Evolutionary conservation across 2,329 filamentous ascomycete species (phyloP).

Genomic region (Cryphonectria nitschkei): DNA sequence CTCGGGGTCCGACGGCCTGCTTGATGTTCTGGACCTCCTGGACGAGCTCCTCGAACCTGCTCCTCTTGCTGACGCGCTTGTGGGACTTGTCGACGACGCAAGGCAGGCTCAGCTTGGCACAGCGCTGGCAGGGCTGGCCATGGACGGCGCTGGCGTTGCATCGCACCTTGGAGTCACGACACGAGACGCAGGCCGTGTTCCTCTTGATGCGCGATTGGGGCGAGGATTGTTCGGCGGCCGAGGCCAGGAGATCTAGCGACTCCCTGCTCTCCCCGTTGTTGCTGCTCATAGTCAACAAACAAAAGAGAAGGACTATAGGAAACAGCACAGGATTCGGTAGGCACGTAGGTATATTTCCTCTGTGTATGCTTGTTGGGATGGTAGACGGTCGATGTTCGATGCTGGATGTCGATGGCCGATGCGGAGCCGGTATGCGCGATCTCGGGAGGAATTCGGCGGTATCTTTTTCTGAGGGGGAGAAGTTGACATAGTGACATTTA

Average conservation of each 20-base stretch:
- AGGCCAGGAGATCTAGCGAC: slow-evolving; percentile 29
- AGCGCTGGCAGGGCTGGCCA: slow-evolving; percentile 49
- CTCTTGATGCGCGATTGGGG: slow-evolving; percentile 28
- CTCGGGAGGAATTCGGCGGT: slow-evolving; percentile 15
- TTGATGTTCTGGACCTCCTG: slow-evolving; percentile 60
- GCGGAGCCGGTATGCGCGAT: slow-evolving; percentile 13
- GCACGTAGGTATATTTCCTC: background rate
- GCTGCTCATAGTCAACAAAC: slow-evolving; percentile 5
- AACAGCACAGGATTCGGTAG: background rate
- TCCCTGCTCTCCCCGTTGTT: slow-evolving; percentile 26
- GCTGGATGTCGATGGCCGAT: background rate
- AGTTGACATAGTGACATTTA: background rate
- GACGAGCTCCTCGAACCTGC: slow-evolving; percentile 59
- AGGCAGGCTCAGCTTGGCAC: slow-evolving; percentile 47
- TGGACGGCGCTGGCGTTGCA: slow-evolving; percentile 46
- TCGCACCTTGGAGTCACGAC: slow-evolving; percentile 43
- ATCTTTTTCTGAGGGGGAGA: no score
- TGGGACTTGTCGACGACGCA: slow-evolving; percentile 53
- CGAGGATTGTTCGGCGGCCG: slow-evolving; percentile 29
- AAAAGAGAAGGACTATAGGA: background rate
- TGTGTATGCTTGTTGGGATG: background rate
- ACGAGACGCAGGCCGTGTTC: slow-evolving; percentile 30
- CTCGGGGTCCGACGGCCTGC: slow-evolving; percentile 47
- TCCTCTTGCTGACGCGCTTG: slow-evolving; percentile 51
- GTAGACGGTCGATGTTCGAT: background rate